Conservation (phyloP, 1,284 basidiomycete genomes). For the Pseudozyma tsukubaensis region DNA sequence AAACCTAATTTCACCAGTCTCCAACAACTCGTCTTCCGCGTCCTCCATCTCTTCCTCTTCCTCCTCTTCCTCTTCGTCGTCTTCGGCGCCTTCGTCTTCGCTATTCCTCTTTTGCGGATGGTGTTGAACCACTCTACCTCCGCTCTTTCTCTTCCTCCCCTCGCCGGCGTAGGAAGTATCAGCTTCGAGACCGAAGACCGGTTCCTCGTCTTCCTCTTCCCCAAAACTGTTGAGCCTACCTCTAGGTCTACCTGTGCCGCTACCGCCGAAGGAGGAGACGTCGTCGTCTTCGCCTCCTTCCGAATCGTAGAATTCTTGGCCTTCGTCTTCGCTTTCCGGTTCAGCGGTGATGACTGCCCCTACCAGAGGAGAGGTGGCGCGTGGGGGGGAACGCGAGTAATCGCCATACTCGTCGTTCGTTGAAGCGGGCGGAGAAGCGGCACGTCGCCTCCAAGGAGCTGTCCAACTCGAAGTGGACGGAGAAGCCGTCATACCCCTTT, state of each 20-base stretch:
- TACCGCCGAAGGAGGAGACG: constrained; percentile 19
- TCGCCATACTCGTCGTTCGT: constrained; percentile 2
- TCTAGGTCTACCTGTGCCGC: constrained; percentile 5
- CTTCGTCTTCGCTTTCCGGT: constrained; percentile 43
- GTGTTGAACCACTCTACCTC: constrained; percentile 8
- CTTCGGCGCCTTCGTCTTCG: constrained; percentile 24
- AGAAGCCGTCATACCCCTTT: neutral
- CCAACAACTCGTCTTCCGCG: constrained; percentile 61
- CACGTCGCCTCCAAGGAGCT: constrained; percentile 49
- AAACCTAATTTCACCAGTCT: constrained; percentile 65
- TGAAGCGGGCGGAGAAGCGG: constrained; percentile 26
- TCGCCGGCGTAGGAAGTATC: neutral
- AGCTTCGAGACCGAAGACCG: neutral
- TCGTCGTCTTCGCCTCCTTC: constrained; percentile 39
- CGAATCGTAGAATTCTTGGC: constrained; percentile 49
- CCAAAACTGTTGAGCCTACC: constrained; percentile 6
- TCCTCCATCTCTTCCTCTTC: constrained; percentile 43
- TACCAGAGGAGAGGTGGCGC: constrained; percentile 51
- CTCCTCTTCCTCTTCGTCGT: constrained; percentile 35
- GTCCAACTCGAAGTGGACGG: constrained; percentile 38
- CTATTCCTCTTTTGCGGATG: constrained; percentile 18
- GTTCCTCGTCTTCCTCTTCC: neutral
- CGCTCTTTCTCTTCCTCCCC: neutral
- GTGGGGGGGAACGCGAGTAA: neutral
- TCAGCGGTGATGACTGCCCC: constrained; percentile 52